Percentiles rank a stretch among this genome's conserved stretches.
phyloP scores from a whole-genome alignment of 257 asterid species.

The Solanum etuberosum region DNA sequence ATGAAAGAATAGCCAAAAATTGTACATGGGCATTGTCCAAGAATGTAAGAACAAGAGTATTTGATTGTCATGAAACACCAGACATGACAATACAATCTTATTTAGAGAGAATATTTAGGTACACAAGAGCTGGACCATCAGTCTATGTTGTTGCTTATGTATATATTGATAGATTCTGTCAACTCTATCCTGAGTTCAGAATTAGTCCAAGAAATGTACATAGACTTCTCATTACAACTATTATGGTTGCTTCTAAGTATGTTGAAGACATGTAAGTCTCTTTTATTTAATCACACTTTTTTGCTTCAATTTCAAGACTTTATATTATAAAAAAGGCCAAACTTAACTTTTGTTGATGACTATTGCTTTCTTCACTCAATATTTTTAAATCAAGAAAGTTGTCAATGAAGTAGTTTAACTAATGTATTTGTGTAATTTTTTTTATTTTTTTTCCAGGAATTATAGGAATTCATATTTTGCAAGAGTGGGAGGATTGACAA shows the following conservation, averaged over 20 bases:
- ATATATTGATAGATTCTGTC: conserved; percentile 76
- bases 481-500: conserved; percentile 73
- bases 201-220: conserved; percentile 67
- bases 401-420: neutral
- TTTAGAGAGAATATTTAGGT: conserved; percentile 74
- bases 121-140: conserved; percentile 84
- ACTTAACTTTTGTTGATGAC: neutral
- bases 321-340: neutral
- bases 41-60: conserved; percentile 32
- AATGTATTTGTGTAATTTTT: neutral
- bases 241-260: conserved; percentile 84
- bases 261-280: conserved; percentile 86
- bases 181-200: conserved; percentile 53
- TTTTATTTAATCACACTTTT: neutral
- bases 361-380: neutral
- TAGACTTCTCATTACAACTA: conserved; percentile 70
- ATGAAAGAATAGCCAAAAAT: conserved; percentile 47
- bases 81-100: conserved; percentile 72
- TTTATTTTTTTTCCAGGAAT: conserved; percentile 49
- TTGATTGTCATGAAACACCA: conserved; percentile 67
- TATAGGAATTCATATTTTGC: conserved; percentile 87
- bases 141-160: conserved; percentile 84
- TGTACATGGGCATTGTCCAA: conserved; percentile 11
- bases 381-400: neutral
- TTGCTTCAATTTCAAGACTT: neutral